Conservation (phyloP, 768 basidiomycete genomes). For the Suillus alpinus region DNA sequence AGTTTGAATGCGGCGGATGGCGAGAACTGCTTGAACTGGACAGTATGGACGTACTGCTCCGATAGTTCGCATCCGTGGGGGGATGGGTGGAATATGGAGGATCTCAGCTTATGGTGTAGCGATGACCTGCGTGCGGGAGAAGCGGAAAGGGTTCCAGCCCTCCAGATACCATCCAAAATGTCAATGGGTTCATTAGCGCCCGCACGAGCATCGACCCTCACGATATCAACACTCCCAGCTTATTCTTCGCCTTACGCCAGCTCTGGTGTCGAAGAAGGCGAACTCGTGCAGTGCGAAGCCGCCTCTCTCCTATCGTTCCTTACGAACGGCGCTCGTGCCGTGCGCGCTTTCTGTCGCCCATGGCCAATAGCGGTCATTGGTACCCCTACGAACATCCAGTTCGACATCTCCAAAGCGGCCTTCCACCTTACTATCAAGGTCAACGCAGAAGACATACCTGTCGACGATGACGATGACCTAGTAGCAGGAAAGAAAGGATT, state of each 20-base stretch:
- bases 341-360: conserved; percentile 81
- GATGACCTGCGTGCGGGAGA: conserved; percentile 54
- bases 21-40: conserved; percentile 69
- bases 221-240: conserved; percentile 19
- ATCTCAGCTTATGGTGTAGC: conserved; percentile 81
- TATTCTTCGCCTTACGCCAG: conserved; percentile 17
- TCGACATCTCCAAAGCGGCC: conserved; percentile 67
- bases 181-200: conserved; percentile 8
- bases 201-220: conserved; percentile 15
- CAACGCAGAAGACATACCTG: conserved; percentile 49
- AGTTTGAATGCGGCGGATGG: conserved; percentile 80
- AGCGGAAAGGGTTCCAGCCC: not conserved
- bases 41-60: conserved; percentile 86
- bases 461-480: not conserved
- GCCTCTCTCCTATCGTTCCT: conserved; percentile 51
- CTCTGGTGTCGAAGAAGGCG: not conserved
- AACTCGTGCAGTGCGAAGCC: not conserved
- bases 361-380: conserved; percentile 80
- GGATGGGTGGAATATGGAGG: conserved; percentile 97
- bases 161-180: not conserved
- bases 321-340: conserved; percentile 82
- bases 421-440: conserved; percentile 74
- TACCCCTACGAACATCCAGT: conserved; percentile 57
- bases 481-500: not conserved
- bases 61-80: conserved; percentile 88